These are phyloP conservation scores for Forsythia suspensa DNA, from an alignment of 257 asterid species.

Conservation along the genomic window DNA sequence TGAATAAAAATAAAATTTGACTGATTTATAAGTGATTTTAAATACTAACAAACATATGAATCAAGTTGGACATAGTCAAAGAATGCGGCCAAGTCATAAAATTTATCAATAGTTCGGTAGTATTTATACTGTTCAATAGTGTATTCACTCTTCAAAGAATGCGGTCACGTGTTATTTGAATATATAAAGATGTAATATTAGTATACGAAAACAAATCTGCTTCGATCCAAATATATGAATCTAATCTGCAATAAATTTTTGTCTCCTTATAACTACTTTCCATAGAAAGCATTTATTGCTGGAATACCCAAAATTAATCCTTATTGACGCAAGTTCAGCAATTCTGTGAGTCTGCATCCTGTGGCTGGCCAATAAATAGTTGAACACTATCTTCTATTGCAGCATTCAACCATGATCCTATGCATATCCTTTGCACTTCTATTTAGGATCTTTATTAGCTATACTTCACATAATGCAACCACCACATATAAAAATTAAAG, in stretches of 20 bases:
- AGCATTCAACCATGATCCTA: neutral
- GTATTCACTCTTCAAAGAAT: neutral
- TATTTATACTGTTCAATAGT: neutral
- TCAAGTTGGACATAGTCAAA: too few species aligned
- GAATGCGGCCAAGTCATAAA: neutral
- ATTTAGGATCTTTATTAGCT: neutral
- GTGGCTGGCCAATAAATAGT: neutral
- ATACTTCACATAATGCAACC: neutral
- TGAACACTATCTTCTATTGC: neutral
- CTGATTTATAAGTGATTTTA: too few species aligned
- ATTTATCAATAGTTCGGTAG: neutral
- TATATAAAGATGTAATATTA: neutral
- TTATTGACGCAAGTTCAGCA: neutral
- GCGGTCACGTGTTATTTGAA: neutral
- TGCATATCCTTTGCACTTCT: neutral
- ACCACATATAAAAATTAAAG: too few species aligned
- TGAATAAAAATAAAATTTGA: too few species aligned
- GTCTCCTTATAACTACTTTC: neutral
- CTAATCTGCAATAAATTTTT: neutral
- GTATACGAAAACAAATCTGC: neutral
- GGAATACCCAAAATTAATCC: neutral
- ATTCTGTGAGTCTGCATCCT: neutral
- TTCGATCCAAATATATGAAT: neutral
- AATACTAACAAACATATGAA: too few species aligned
- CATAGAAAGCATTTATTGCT: neutral